Percentiles rank a stretch among this genome's conserved stretches.
phyloP scores from a whole-genome alignment of 208 protist genomes.

The Leishmania guyanensis region DNA sequence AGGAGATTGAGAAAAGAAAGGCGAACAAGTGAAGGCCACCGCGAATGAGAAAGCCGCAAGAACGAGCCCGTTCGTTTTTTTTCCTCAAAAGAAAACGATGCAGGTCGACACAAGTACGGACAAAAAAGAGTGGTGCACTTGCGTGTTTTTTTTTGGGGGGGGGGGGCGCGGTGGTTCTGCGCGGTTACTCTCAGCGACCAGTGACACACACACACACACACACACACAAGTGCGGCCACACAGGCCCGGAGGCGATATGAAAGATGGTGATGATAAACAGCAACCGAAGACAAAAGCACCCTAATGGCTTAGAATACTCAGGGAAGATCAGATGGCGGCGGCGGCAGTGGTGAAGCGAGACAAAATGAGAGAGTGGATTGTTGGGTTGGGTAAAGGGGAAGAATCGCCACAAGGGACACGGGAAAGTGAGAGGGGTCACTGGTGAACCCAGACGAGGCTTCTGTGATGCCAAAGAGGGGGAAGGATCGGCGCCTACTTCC shows the following conservation, averaged over 20 bases:
- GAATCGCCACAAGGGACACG: neutral
- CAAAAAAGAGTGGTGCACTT: neutral
- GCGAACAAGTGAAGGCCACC: neutral
- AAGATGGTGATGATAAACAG: neutral
- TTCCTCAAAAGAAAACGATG: neutral
- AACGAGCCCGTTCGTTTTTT: neutral
- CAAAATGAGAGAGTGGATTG: no score
- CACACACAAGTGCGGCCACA: neutral
- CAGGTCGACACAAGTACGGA: neutral
- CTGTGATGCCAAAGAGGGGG: neutral
- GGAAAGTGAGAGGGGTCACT: neutral
- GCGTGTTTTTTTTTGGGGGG: neutral
- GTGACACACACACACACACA: neutral
- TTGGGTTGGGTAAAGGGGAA: neutral
- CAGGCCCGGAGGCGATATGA: neutral
- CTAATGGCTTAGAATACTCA: neutral
- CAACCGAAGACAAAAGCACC: neutral
- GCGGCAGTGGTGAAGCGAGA: neutral
- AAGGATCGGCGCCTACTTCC: neutral
- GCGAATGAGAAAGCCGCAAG: neutral
- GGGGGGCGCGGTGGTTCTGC: neutral
- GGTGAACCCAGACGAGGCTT: neutral
- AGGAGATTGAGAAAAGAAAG: neutral
- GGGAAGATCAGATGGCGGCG: neutral
- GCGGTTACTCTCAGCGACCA: neutral